phyloP scores from a whole-genome alignment of 345 rosid species.

The Brassica rapa region DNA sequence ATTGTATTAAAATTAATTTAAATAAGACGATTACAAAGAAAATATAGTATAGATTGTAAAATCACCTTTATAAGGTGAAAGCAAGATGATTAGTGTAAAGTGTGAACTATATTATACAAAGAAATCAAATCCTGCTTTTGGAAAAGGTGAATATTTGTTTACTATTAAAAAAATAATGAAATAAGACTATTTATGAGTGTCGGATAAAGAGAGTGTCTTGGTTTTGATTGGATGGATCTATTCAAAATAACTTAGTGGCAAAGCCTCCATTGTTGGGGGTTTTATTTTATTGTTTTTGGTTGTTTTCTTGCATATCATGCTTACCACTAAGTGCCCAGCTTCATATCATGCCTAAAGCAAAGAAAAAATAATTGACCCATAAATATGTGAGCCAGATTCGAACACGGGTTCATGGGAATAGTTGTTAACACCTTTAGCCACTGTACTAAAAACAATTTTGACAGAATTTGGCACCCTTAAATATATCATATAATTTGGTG shows the following conservation, averaged over 20 bases:
- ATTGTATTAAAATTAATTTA: background rate
- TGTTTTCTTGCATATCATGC: background rate
- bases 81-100: slow-evolving; percentile 19
- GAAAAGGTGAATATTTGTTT: slow-evolving; percentile 30
- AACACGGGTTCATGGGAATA: too few relatives aligned
- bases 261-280: slow-evolving; percentile 14
- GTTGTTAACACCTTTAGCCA: too few relatives aligned
- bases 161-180: slow-evolving; percentile 12
- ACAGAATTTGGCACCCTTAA: too few relatives aligned
- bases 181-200: slow-evolving; percentile 18
- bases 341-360: too few relatives aligned
- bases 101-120: slow-evolving; percentile 23
- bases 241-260: slow-evolving; percentile 19
- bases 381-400: too few relatives aligned
- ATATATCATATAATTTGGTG: too few relatives aligned
- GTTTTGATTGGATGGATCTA: slow-evolving; percentile 31
- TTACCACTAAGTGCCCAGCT: slow-evolving; percentile 16
- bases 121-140: slow-evolving; percentile 39
- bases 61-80: background rate
- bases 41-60: background rate
- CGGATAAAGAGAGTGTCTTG: slow-evolving; percentile 21
- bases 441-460: too few relatives aligned
- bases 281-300: background rate
- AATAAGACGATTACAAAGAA: background rate
- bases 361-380: too few relatives aligned